phyloP scores from a whole-genome alignment of 108 stramenopile species.

The Skeletonema costatum region DNA sequence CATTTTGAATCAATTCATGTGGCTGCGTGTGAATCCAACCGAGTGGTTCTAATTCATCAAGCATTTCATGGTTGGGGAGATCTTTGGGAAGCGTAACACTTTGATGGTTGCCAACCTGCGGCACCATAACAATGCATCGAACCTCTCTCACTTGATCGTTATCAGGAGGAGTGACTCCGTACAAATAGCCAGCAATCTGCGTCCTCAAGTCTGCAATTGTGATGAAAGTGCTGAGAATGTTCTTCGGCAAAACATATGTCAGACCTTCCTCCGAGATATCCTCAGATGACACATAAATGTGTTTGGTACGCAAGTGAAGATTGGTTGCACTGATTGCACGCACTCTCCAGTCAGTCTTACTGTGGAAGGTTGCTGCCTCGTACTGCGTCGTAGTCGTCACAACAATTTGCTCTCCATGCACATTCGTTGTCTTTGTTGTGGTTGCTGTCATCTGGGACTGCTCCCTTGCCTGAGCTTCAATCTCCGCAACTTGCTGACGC shows the following conservation, averaged over 20 bases:
- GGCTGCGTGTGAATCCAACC: slow-evolving; percentile 99
- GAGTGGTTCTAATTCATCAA: slow-evolving; percentile 96
- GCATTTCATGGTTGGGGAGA: slow-evolving; percentile 89
- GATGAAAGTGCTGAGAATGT: slow-evolving; percentile 96
- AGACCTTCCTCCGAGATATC: slow-evolving; percentile 96
- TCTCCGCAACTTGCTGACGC: slow-evolving; percentile 99
- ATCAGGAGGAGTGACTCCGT: slow-evolving; percentile 96
- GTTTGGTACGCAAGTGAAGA: slow-evolving; percentile 97
- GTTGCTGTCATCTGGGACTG: slow-evolving; percentile 97
- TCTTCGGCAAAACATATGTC: slow-evolving; percentile 99
- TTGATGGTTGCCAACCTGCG: slow-evolving; percentile 98
- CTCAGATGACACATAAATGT: slow-evolving; percentile 97
- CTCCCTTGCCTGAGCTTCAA: slow-evolving; percentile 97
- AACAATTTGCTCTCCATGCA: slow-evolving; percentile 98
- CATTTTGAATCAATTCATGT: slow-evolving; percentile 95
- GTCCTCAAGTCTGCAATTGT: slow-evolving; percentile 96
- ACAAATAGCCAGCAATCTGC: slow-evolving; percentile 97
- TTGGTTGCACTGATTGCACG: slow-evolving; percentile 99
- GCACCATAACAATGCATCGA: slow-evolving; percentile 95
- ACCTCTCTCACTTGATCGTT: slow-evolving; percentile 98
- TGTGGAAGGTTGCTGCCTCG: slow-evolving; percentile 97
- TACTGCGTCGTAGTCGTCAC: slow-evolving; percentile 98
- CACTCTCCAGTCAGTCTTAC: slow-evolving; percentile 98
- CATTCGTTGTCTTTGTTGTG: slow-evolving; percentile 98
- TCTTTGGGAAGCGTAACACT: slow-evolving; percentile 92